A percentile compares a stretch with the other conserved stretches of the same genome.
Evolutionary conservation across 2,329 filamentous ascomycete species (phyloP).

Genomic region (Sporothrix humicola): DNA sequence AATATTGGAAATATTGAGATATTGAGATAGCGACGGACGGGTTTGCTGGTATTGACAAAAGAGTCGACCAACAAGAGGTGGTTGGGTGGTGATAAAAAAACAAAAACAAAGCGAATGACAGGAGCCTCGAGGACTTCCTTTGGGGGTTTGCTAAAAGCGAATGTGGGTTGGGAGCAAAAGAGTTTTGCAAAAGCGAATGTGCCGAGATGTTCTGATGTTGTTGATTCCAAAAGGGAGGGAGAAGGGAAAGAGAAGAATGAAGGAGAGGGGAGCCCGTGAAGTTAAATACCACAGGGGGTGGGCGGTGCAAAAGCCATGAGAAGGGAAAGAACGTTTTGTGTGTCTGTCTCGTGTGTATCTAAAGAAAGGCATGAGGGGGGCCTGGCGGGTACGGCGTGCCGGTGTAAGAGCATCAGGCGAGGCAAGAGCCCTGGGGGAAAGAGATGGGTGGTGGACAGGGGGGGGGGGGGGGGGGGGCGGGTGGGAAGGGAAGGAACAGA

Average conservation of each 20-base stretch:
- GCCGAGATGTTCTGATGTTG: conserved; percentile 41
- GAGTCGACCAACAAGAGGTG: conserved; percentile 22
- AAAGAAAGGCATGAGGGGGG: conserved; percentile 18
- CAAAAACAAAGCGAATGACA: conserved; percentile 73
- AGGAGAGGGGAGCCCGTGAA: conserved; percentile 33
- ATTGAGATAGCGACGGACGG: conserved; percentile 31
- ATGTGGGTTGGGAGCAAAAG: conserved; percentile 49
- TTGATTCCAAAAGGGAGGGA: conserved; percentile 23
- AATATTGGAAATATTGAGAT: not conserved
- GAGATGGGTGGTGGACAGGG: conserved; percentile 17
- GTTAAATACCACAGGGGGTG: conserved; percentile 36
- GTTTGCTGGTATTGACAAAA: conserved; percentile 10
- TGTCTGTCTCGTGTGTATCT: conserved; percentile 23
- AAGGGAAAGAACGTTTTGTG: conserved; percentile 23
- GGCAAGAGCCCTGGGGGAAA: conserved; percentile 26
- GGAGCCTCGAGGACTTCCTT: conserved; percentile 77
- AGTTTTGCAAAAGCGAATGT: conserved; percentile 47
- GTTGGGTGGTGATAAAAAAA: conserved; percentile 42
- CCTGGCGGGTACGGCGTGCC: conserved; percentile 25
- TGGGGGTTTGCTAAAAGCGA: conserved; percentile 55
- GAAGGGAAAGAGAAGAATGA: conserved; percentile 36
- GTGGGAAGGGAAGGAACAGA: not conserved
- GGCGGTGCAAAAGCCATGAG: conserved; percentile 30
- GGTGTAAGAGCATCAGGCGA: conserved; percentile 28
- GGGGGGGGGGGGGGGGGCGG: not conserved